These are phyloP conservation scores for Paramecium pentaurelia DNA, from an alignment of 73 alveolate genomes.

Conservation along the genomic window DNA sequence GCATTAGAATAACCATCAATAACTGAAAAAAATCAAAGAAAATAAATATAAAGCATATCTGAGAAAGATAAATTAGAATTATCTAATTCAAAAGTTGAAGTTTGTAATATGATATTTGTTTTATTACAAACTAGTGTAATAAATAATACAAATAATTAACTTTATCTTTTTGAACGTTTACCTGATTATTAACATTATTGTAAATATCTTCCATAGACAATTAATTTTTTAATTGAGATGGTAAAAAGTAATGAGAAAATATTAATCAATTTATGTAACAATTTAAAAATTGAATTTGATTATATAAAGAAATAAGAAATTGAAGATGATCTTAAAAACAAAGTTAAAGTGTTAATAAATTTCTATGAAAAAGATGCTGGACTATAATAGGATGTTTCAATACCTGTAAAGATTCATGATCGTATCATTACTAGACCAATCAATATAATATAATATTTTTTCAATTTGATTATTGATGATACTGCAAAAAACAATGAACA, in stretches of 20 bases:
- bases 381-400: not conserved
- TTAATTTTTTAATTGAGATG: not conserved
- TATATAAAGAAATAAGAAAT: not conserved
- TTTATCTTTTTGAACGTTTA: not conserved
- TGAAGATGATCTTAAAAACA: slow-evolving; percentile 28
- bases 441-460: slow-evolving; percentile 36
- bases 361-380: slow-evolving; percentile 43
- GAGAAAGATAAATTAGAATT: not conserved
- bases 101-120: not conserved
- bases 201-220: not conserved
- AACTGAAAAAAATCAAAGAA: not conserved
- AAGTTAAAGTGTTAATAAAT: slow-evolving; percentile 56
- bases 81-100: not conserved
- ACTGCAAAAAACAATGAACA: slow-evolving; percentile 36
- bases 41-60: not conserved
- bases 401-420: slow-evolving; percentile 51
- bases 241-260: slow-evolving; percentile 35
- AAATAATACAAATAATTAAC: not conserved
- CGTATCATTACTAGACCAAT: slow-evolving; percentile 47
- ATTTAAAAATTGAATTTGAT: slow-evolving; percentile 50
- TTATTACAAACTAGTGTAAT: not conserved
- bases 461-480: slow-evolving; percentile 43
- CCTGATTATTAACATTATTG: slow-evolving; percentile 32
- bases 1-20: not conserved
- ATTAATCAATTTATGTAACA: slow-evolving; percentile 1